Base-by-base conservation (phyloP, 2,329 filamentous ascomycete species). In the Chrysoporthe deuterocubensis region DNA sequence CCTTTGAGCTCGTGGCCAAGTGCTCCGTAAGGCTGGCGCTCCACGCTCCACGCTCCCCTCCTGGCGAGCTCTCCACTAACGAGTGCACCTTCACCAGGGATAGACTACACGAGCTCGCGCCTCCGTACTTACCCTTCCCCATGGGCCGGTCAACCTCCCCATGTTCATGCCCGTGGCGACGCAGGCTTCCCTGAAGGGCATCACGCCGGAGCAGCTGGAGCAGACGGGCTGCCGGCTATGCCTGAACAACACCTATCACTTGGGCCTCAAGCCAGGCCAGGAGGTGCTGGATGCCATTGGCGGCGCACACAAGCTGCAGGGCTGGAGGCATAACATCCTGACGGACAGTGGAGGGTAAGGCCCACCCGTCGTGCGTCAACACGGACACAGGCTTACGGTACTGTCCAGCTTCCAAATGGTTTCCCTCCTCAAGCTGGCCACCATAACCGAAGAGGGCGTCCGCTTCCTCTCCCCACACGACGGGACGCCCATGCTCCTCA, bases 141-240 rank as follows among this genome's bases (percentile, higher is more conserved):
- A 99, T 88, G 96, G 96, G 67, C 86, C 91, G 1, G 94, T 99
- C 37, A 88, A 92, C 74, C 87, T 98, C 42, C 96, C 96, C 8
- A 89, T 98, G 68, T 99, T 99, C 80, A 99, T 99, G 96, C 96
- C 96, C 18, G 96, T 99, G 56, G 96, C 96, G 42, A 99, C 96
- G 0, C 96, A 99, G 80, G 96, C 93, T 0, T 97, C 95, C 0
- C 85, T 99, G 50, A 99, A 99, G 78, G 96, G 96, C 56, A 81
- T 99, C 66, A 98, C 96, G 0, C 94, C 95, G 1, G 90, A 95
- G 72, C 96, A 99, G 76, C 84, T 99, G 2, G 94, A 96, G 74
- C 90, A 93, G 65, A 96, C 94, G 0, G 89, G 92, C 56, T 99
- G 96, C 76, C 89, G 92, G 68, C 82, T 99, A 54, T 99, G 96